Percentiles rank a stretch among this genome's conserved stretches.
Evolutionary conservation across 2,329 filamentous ascomycete species (phyloP).

Genomic region (Cercospora citrullina): DNA sequence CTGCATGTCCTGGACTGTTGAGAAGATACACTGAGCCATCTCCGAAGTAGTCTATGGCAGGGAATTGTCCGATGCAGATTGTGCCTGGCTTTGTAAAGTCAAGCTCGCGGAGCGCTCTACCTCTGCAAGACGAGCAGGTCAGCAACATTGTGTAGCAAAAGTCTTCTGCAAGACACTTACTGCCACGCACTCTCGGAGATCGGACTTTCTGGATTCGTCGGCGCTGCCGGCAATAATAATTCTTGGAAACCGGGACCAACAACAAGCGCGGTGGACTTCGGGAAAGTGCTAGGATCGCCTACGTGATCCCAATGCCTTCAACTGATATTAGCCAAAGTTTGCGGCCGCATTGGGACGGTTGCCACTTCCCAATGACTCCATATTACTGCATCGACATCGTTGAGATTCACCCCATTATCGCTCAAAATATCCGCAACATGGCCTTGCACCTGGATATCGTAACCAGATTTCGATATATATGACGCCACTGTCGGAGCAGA

Average conservation of each 20-base stretch:
- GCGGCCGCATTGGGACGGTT: background rate
- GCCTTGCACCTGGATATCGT: background rate
- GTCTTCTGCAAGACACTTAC: background rate
- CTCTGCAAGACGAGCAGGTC: background rate
- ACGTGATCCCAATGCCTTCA: background rate
- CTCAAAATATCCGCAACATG: background rate
- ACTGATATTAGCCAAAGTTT: background rate
- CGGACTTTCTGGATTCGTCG: background rate
- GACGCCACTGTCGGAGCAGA: background rate
- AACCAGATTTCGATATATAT: background rate
- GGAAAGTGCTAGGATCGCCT: background rate
- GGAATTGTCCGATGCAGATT: background rate
- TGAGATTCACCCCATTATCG: background rate
- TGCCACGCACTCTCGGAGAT: background rate
- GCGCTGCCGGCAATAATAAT: background rate
- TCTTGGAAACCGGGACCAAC: background rate
- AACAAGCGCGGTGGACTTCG: background rate
- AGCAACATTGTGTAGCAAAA: background rate
- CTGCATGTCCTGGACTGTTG: background rate
- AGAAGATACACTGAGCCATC: background rate
- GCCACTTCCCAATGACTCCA: background rate
- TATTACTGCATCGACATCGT: background rate
- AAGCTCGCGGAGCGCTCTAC: background rate
- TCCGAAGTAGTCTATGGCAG: background rate
- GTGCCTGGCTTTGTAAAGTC: background rate